These are phyloP conservation scores for Penicillium psychrofluorescens DNA, from an alignment of 495 filamentous ascomycete genomes.

Conservation along the genomic window DNA sequence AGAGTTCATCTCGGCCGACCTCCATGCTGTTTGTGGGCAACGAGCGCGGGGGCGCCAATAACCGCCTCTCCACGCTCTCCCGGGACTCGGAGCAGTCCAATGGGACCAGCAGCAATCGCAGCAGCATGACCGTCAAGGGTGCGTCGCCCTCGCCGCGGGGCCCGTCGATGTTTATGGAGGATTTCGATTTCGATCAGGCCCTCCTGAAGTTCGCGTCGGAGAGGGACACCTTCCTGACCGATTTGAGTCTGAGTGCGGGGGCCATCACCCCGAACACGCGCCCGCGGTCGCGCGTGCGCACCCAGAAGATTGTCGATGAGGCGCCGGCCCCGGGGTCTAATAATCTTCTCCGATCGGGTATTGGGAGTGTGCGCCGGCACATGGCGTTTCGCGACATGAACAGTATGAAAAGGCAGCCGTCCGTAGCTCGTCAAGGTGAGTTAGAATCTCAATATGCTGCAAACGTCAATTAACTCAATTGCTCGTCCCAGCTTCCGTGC, in stretches of 20 bases:
- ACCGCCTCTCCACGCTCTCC: slow-evolving; percentile 60
- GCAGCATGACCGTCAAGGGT: slow-evolving; percentile 76
- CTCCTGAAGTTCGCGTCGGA: slow-evolving; percentile 91
- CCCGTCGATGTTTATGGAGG: slow-evolving; percentile 34
- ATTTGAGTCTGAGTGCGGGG: slow-evolving; percentile 83
- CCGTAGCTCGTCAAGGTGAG: slow-evolving; percentile 70
- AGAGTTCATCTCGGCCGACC: slow-evolving; percentile 40
- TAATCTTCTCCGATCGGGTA: slow-evolving; percentile 42
- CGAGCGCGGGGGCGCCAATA: slow-evolving; percentile 57
- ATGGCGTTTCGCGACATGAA: slow-evolving; percentile 92
- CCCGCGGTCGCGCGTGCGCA: slow-evolving; percentile 65
- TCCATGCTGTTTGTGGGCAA: slow-evolving; percentile 38
- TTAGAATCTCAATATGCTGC: not conserved
- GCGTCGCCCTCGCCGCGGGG: slow-evolving; percentile 33
- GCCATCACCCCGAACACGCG: slow-evolving; percentile 63
- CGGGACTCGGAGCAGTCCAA: slow-evolving; percentile 49
- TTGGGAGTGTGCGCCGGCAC: slow-evolving; percentile 76
- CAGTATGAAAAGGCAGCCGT: slow-evolving; percentile 84
- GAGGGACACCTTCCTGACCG: slow-evolving; percentile 86
- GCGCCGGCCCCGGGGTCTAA: slow-evolving; percentile 30
- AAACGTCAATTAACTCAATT: not conserved
- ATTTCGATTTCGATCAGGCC: slow-evolving; percentile 89
- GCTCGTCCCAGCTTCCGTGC: slow-evolving; percentile 62
- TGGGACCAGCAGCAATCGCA: slow-evolving; percentile 74
- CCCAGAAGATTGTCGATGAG: slow-evolving; percentile 81